Evolutionary conservation across 345 rosid species (phyloP).

Genomic region (Anacardium occidentale): DNA sequence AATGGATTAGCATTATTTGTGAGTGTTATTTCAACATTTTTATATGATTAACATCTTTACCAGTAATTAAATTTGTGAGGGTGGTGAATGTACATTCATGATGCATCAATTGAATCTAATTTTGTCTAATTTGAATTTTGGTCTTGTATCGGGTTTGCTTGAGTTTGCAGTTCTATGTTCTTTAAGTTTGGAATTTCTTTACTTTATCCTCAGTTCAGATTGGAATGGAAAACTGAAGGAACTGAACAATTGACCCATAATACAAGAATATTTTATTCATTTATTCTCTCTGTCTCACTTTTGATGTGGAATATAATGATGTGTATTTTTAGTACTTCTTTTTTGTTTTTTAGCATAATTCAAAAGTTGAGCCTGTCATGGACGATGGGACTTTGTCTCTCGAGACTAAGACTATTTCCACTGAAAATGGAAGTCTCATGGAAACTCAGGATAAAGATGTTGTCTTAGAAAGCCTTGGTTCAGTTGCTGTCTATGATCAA

Average conservation of each 20-base stretch:
- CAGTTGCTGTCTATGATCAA: slow-evolving; percentile 80
- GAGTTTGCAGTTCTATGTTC: background rate
- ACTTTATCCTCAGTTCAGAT: background rate
- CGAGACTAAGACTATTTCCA: slow-evolving; percentile 66
- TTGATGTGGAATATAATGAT: slow-evolving; percentile 1
- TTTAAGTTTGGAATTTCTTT: background rate
- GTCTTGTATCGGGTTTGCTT: slow-evolving; percentile 3
- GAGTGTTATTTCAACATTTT: background rate
- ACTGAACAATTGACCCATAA: background rate
- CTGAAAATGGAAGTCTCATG: slow-evolving; percentile 59
- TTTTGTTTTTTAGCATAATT: slow-evolving; percentile 45
- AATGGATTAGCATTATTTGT: background rate
- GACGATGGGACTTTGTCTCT: slow-evolving; percentile 63
- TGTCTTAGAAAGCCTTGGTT: slow-evolving; percentile 74
- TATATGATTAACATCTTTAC: background rate
- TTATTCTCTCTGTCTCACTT: too few relatives aligned
- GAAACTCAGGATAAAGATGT: slow-evolving; percentile 92
- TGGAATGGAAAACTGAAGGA: background rate
- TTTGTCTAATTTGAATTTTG: background rate
- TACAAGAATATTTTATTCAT: slow-evolving; percentile 2
- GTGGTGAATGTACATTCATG: background rate
- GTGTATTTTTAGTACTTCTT: background rate
- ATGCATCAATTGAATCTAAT: background rate
- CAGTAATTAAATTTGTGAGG: background rate
- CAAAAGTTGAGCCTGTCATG: slow-evolving; percentile 47